These are phyloP conservation scores for Metarhizium guizhouense DNA, from an alignment of 2,329 filamentous ascomycete genomes.

Conservation along the genomic window DNA sequence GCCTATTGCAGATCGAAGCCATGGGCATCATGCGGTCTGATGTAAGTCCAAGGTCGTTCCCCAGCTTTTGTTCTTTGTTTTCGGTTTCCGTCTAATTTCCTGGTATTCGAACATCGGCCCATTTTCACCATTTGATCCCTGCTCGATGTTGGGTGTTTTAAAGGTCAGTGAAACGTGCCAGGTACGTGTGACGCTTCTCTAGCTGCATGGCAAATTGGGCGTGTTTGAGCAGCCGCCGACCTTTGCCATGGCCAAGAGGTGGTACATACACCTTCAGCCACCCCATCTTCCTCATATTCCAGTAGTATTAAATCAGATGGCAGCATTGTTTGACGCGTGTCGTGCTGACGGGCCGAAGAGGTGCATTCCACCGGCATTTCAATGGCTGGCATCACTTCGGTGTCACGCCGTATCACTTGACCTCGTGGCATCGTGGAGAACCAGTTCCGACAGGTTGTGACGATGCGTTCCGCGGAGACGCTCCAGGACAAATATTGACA, in stretches of 20 bases:
- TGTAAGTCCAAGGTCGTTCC: not conserved
- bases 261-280: too few species aligned
- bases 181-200: not conserved
- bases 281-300: too few species aligned
- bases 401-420: not conserved
- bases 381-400: too few species aligned
- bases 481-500: not conserved
- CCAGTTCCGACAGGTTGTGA: not conserved
- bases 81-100: not conserved
- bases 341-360: too few species aligned
- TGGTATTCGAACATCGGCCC: not conserved
- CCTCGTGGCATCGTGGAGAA: not conserved
- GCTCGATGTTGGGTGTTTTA: not conserved
- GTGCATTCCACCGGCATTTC: too few species aligned
- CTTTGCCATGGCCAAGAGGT: not conserved
- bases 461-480: not conserved
- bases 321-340: too few species aligned
- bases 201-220: too few species aligned
- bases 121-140: not conserved
- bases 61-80: not conserved
- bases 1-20: not conserved
- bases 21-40: too few species aligned
- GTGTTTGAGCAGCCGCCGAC: not conserved
- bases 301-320: too few species aligned
- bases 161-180: not conserved